Evolutionary conservation across 2,329 filamentous ascomycete genomes (phyloP), one percentile per base, ranked within the genome.

Genomic region (Calonectria pteridis): DNA sequence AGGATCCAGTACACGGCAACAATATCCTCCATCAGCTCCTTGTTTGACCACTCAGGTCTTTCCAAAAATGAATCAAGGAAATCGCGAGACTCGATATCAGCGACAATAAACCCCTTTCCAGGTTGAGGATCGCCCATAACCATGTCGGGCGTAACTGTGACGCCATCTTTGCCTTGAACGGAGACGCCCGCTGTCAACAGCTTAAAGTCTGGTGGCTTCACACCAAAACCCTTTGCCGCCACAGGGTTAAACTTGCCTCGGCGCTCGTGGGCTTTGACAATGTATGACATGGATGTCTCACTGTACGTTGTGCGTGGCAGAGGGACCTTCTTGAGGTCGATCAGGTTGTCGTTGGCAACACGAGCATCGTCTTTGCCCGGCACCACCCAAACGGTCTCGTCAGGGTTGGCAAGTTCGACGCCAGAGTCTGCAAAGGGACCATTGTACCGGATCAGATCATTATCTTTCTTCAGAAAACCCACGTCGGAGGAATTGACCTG

Each of bases 111-210:
- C 3, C 95, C 96, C 69, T 88, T 90, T 14, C 95, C 95, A 7
- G 90, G 88, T 69, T 92, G 89, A 4, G 89, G 85, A 14, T 92
- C 87, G 1, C 90, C 95, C 66, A 99, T 81, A 1, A 98, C 95
- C 93, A 98, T 97, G 0, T 97, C 94, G 1, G 96, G 93, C 0
- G 93, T 97, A 35, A 99, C 91, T 0, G 89, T 89, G 9, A 87
- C 88, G 6, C 95, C 95, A 78, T 93, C 89, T 18, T 88, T 85
- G 29, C 91, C 92, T 67, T 87, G 85, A 1, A 97, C 92, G 62
- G 84, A 92, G 75, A 92, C 77, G 3, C 95, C 95, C 1, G 80
- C 82, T 0, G 93, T 88, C 53, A 99, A 87, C 16, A 83, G 79
- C 43, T 87, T 87, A 83, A 89, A 97, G 63, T 93, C 86, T 0